Conservation (phyloP, 352 stramenopile species). For the Achlya hypogyna region DNA sequence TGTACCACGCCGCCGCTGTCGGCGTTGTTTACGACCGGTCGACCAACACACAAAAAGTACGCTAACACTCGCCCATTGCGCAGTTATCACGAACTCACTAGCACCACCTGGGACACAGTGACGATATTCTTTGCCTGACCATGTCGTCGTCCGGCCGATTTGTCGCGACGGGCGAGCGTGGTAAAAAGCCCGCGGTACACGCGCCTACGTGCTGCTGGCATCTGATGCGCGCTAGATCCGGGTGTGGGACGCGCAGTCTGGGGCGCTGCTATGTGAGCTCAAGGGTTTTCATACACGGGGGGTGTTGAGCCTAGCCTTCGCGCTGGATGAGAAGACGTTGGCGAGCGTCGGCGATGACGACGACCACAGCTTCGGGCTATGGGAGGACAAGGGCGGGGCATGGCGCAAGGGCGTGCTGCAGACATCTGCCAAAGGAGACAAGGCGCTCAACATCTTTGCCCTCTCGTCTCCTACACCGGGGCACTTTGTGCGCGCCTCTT, state of each 20-base stretch:
- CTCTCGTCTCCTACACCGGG: not conserved
- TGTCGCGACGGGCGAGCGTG: slow-evolving; percentile 81
- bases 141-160: slow-evolving; percentile 52
- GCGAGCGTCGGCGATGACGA: slow-evolving; percentile 28
- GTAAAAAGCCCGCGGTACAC: slow-evolving; percentile 41
- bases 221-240: slow-evolving; percentile 30
- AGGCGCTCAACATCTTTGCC: slow-evolving; percentile 21
- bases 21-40: slow-evolving; percentile 70
- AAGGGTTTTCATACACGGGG: slow-evolving; percentile 59
- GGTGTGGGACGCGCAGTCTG: slow-evolving; percentile 78
- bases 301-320: slow-evolving; percentile 66
- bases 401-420: slow-evolving; percentile 34
- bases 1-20: slow-evolving; percentile 83
- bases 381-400: slow-evolving; percentile 52
- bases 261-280: slow-evolving; percentile 47
- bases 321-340: slow-evolving; percentile 24
- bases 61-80: not conserved
- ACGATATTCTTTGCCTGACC: slow-evolving; percentile 83
- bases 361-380: slow-evolving; percentile 32
- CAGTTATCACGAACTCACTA: not conserved
- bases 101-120: slow-evolving; percentile 69
- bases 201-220: not conserved
- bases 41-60: slow-evolving; percentile 55
- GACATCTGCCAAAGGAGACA: slow-evolving; percentile 22
- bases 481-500: not conserved